Base-by-base conservation (phyloP, 1,284 basidiomycete genomes). In the Apiotrichum akiyoshidainum region DNA sequence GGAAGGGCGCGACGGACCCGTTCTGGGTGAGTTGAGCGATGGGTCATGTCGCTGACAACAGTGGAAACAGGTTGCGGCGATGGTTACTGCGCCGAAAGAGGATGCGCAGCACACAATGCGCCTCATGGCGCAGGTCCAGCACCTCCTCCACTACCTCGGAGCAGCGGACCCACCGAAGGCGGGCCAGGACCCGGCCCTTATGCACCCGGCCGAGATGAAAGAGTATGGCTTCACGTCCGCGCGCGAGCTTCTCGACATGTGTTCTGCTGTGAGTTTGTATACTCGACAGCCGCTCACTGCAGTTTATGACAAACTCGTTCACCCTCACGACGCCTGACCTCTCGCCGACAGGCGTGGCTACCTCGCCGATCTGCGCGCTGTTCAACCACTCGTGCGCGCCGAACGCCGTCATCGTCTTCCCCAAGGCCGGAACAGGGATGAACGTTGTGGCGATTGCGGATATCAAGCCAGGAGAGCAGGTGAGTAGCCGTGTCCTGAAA, bases 311-410 rank as follows among this genome's bases (percentile, higher is more conserved):
- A 6, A 98, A 97, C 72, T 87, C 92, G 0, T 90, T 96, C 72
- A 88, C 92, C 0, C 80, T 95, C 13, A 86, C 90, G 0, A 84
- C 87, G 0, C 85, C 88, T 0, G 76, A 87, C 5, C 79, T 95
- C 11, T 82, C 84, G 1, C 87, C 90, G 0, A 81, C 97, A 46
- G 94, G 94, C 16, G 85, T 87, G 2, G 85, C 86, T 34, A 82
- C 94, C 31, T 88, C 89, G 0, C 91, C 92, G 0, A 67, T 84
- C 0, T 80, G 87, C 12, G 92, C 93, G 0, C 81, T 97, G 35
- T 83, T 89, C 65, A 98, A 97, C 68, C 94, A 98, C 71, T 90
- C 91, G 0, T 98, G 94, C 70, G 82, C 84, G 22, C 93, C 94
- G 0, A 95, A 96, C 66, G 90, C 88, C 0, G 90, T 88, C 31